Evolutionary conservation across 805 yeast genomes (phyloP).

Genomic region (Yarrowia keelungensis): DNA sequence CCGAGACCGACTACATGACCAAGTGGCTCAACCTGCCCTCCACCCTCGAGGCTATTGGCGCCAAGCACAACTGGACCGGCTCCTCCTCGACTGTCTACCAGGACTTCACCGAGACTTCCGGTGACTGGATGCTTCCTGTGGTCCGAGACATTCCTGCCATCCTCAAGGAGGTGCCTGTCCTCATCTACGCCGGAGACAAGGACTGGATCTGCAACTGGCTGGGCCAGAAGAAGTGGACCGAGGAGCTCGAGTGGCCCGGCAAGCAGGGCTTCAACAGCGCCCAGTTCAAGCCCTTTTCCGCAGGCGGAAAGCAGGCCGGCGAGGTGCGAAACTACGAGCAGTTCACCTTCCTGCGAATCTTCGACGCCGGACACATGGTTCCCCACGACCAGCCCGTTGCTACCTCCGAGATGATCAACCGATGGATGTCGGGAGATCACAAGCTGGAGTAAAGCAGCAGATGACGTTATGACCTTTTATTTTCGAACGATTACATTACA

Average conservation of each 20-base stretch:
- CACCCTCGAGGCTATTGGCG: constrained; percentile 83
- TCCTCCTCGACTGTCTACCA: constrained; percentile 68
- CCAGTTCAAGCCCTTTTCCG: constrained; percentile 51
- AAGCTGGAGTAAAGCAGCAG: constrained; percentile 16
- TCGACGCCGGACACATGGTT: constrained; percentile 95
- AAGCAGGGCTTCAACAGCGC: constrained; percentile 59
- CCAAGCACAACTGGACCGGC: constrained; percentile 66
- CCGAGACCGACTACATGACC: constrained; percentile 71
- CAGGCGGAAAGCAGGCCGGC: constrained; percentile 62
- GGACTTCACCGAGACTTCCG: constrained; percentile 80
- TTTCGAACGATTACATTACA: no score
- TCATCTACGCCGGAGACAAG: constrained; percentile 94
- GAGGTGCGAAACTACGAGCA: constrained; percentile 74
- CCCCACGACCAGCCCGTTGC: constrained; percentile 88
- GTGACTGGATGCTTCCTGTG: constrained; percentile 93
- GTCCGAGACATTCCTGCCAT: constrained; percentile 72
- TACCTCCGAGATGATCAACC: constrained; percentile 80
- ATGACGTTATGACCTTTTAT: no score
- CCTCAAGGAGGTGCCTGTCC: constrained; percentile 78
- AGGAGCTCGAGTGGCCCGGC: constrained; percentile 72
- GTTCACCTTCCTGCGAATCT: constrained; percentile 83
- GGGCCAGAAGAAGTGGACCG: constrained; percentile 89
- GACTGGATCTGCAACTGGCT: constrained; percentile 97
- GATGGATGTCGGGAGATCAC: constrained; percentile 67
- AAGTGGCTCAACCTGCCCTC: constrained; percentile 73